Evolutionary conservation across 2,329 filamentous ascomycete species (phyloP), one percentile per base, ranked within the genome.

Genomic region (Annulohypoxylon truncatum): DNA sequence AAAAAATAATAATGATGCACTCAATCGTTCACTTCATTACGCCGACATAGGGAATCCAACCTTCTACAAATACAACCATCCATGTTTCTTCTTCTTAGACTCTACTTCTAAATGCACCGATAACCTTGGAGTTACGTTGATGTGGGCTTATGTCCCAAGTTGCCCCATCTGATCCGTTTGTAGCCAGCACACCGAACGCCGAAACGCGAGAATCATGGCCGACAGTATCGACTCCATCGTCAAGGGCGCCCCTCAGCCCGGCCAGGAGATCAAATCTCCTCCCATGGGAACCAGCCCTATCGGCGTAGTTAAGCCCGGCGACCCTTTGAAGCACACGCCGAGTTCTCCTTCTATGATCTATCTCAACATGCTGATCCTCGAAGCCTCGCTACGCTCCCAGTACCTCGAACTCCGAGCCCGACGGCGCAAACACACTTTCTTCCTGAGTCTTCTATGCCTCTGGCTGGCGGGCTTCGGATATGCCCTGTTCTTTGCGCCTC

Each of bases 341-440:
- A 95, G 92, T 76, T 93, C 93, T 13, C 94, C 94, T 47, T 93
- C 93, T 58, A 96, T 97, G 84, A 97, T 99, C 76, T 99, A 99
- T 82, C 89, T 99, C 74, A 99, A 99, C 80, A 90, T 99, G 22
- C 87, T 99, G 64, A 96, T 99, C 74, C 92, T 99, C 79, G 96
- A 99, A 79, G 94, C 93, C 51, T 97, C 94, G 4, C 84, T 99
- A 33, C 93, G 96, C 70, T 90, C 93, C 22, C 96, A 99, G 75
- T 98, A 96, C 80, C 89, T 99, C 61, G 92, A 94, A 68, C 86
- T 98, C 46, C 92, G 95, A 64, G 92, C 94, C 48, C 90, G 96
- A 42, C 88, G 94, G 50, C 90, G 96, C 13, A 93, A 97, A 74
- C 95, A 99, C 79, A 94, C 93, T 1, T 96, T 98, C 80, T 97